phyloP scores from a whole-genome alignment of 1,284 basidiomycete genomes.

The Malassezia pachydermatis region DNA sequence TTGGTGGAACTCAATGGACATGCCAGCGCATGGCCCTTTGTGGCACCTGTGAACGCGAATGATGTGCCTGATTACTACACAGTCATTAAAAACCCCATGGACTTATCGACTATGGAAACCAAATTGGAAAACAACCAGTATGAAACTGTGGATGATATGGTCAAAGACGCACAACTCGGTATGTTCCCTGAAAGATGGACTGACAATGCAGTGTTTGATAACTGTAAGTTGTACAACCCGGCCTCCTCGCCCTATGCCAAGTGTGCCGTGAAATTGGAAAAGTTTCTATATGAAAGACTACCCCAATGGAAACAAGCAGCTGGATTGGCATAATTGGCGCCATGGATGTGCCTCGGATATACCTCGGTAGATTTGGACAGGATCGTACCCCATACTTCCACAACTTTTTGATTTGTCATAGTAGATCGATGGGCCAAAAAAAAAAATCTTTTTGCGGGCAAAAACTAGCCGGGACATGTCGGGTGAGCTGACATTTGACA shows the following conservation, averaged over 20 bases:
- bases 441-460: neutral
- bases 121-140: slow-evolving; percentile 75
- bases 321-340: too few relatives aligned
- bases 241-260: slow-evolving; percentile 73
- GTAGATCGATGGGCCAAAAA: neutral
- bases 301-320: slow-evolving; percentile 17
- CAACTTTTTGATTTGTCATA: neutral
- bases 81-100: slow-evolving; percentile 86
- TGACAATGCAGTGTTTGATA: slow-evolving; percentile 60
- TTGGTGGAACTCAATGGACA: slow-evolving; percentile 73
- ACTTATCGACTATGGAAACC: slow-evolving; percentile 81
- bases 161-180: slow-evolving; percentile 59
- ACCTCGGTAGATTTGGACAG: neutral
- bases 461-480: neutral
- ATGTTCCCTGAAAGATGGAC: slow-evolving; percentile 51
- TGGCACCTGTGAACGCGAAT: slow-evolving; percentile 65
- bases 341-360: too few relatives aligned
- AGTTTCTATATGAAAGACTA: slow-evolving; percentile 44
- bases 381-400: neutral
- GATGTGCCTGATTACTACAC: slow-evolving; percentile 87
- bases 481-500: neutral
- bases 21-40: slow-evolving; percentile 77
- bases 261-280: slow-evolving; percentile 72
- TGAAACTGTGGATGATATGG: slow-evolving; percentile 63
- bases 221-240: slow-evolving; percentile 82